These are phyloP conservation scores for Penicillium simplicissimum DNA, from an alignment of 495 filamentous ascomycete species.

Conservation along the genomic window DNA sequence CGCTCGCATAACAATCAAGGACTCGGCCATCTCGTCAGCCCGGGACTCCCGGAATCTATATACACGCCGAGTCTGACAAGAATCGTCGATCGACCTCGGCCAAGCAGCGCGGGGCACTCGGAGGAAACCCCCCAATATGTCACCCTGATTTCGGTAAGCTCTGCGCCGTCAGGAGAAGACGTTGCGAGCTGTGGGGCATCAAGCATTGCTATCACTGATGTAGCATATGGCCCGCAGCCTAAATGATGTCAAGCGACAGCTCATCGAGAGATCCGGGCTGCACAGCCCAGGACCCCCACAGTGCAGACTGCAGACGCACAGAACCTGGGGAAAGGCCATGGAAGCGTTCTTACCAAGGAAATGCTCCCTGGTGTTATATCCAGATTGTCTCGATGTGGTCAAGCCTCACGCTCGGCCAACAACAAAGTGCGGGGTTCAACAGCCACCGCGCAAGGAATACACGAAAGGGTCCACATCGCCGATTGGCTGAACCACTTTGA, in stretches of 20 bases:
- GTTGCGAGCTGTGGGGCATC: neutral
- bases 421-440: neutral
- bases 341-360: neutral
- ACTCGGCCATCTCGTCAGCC: neutral
- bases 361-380: neutral
- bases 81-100: neutral
- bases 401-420: neutral
- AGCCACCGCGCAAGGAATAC: neutral
- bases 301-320: neutral
- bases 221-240: neutral
- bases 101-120: neutral
- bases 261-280: constrained; percentile 4
- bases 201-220: neutral
- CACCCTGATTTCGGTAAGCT: too few species aligned
- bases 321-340: neutral
- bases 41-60: neutral
- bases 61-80: neutral
- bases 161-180: neutral
- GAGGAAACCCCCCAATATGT: neutral
- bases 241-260: neutral
- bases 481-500: neutral
- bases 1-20: neutral
- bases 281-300: neutral
- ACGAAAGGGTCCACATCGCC: neutral
- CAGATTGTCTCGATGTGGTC: neutral